Conservation (phyloP, 2,329 filamentous ascomycete species). For the Dothistroma septosporum region DNA sequence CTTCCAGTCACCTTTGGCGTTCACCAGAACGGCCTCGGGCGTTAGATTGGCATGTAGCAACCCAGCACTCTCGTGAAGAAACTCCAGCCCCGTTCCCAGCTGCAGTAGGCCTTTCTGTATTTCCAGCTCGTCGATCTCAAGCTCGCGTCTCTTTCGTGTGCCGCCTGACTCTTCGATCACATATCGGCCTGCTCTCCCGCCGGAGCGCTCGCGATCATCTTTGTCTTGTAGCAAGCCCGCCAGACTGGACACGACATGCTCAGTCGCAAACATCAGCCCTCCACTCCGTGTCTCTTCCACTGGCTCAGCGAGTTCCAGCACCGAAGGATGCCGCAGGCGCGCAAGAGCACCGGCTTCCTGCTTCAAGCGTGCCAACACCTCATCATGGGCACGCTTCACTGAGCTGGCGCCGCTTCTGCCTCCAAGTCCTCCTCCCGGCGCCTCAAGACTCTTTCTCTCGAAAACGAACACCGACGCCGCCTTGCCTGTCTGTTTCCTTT, state of each 20-base stretch:
- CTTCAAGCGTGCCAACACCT: conserved; percentile 84
- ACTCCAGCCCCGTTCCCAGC: conserved; percentile 89
- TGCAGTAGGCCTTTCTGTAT: conserved; percentile 95
- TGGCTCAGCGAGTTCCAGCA: conserved; percentile 88
- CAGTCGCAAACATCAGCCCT: conserved; percentile 92
- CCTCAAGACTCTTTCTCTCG: conserved; percentile 79
- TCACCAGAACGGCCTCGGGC: conserved; percentile 88
- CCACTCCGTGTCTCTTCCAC: conserved; percentile 91
- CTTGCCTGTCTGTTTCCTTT: conserved; percentile 92
- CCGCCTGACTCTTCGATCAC: conserved; percentile 76
- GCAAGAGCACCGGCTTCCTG: conserved; percentile 88
- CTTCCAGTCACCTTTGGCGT: conserved; percentile 98
- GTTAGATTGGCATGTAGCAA: conserved; percentile 93
- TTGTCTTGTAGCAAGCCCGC: conserved; percentile 79
- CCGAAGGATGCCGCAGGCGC: conserved; percentile 81
- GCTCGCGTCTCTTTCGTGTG: conserved; percentile 64
- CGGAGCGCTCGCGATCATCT: conserved; percentile 71
- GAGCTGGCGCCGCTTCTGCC: conserved; percentile 59
- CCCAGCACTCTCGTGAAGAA: conserved; percentile 89
- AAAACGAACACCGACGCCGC: conserved; percentile 90
- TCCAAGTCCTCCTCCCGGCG: conserved; percentile 58
- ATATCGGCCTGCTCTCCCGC: conserved; percentile 68
- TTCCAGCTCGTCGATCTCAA: conserved; percentile 94
- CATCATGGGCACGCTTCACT: conserved; percentile 77
- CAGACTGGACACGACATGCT: conserved; percentile 84